Evolutionary conservation across 805 yeast species (phyloP).

Genomic region (Ogataea ganodermae): DNA sequence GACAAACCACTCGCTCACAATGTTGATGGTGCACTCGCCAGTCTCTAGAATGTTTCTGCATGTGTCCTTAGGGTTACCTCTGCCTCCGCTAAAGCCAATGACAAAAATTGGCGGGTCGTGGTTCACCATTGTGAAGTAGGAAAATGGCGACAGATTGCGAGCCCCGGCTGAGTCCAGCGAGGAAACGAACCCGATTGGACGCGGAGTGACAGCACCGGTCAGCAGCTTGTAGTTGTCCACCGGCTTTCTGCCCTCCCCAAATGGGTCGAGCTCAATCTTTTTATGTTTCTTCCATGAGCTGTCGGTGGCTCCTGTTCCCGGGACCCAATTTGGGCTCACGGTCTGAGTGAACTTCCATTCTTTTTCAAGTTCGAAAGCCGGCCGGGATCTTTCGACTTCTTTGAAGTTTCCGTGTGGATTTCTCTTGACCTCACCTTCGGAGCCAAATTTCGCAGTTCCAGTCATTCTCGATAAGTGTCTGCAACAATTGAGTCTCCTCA

Average conservation of each 20-base stretch:
- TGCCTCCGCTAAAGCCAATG: constrained; percentile 47
- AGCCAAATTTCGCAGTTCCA: constrained; percentile 5
- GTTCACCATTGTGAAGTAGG: constrained; percentile 50
- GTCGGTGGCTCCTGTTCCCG: constrained; percentile 49
- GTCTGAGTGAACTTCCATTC: constrained; percentile 12
- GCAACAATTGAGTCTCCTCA: background rate
- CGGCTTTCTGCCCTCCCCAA: constrained; percentile 40
- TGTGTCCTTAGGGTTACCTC: constrained; percentile 50
- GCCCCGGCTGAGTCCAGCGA: constrained; percentile 46
- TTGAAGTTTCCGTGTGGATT: constrained; percentile 11
- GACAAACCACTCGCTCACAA: constrained; percentile 62
- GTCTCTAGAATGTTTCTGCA: constrained; percentile 49
- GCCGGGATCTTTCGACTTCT: constrained; percentile 13
- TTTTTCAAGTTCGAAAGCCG: constrained; percentile 10
- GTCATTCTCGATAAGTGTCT: constrained; percentile 2
- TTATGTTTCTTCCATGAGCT: constrained; percentile 46
- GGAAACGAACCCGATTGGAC: constrained; percentile 63
- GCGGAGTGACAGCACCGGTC: constrained; percentile 55
- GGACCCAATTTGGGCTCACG: constrained; percentile 42
- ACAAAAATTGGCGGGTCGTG: constrained; percentile 62
- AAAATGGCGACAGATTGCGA: constrained; percentile 60
- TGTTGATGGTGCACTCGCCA: constrained; percentile 54
- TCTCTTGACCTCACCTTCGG: constrained; percentile 7
- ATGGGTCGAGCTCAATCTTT: constrained; percentile 53
- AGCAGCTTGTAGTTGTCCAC: constrained; percentile 51